Evolutionary conservation across 164 flowering plant species (phyloP), one percentile per base, ranked within the genome.

Genomic region (Magnolia officinalis): DNA sequence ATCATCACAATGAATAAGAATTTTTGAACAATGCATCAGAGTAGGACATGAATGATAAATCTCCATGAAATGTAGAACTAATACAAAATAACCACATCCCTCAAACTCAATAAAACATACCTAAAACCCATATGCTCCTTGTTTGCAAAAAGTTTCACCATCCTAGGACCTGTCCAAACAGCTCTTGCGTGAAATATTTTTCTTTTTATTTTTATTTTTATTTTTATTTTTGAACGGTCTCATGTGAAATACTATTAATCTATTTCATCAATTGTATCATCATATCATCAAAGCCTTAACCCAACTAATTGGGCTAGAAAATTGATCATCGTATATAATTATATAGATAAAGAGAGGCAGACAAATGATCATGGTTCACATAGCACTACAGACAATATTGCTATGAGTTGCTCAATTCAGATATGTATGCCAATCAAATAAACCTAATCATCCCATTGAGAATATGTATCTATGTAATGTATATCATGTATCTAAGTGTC

Each of bases 81-180:
- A 51, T 11, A 16, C 26, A 24, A 31, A 26, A 70, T 64, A 70
- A 14, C 19, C 29, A 11, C 68, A 65, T 65, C 13, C 68, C 29
- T 24, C 4, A 67, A 67, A 16, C 45, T 65, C 50, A 2, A 26
- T 67, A 31, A 14, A 31, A 67, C 9, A 13, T 29, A 95, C 99
- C 99, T 92, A 76, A 96, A 96, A 49, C 99, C 98, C 98, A 96
- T 96, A 73, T 94, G 93, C 83, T 96, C 98, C 87, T 84, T 92
- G 87, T 96, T 96, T 72, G 95, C 87, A 80, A 84, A 96, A 76
- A 96, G 90, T 72, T 94, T 96, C 71, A 96, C 91, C 4, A 86
- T 91, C 85, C 86, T 92, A 2, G 71, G 71, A 14, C 71, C 71
- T 67, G 71, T 14, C 49, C 8, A 67, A 14, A 31, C 31, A 29